Percentiles rank a stretch among this genome's conserved stretches.
These are phyloP conservation scores for Boletus subparvulus DNA, from an alignment of 768 basidiomycete species.

Conservation along the genomic window DNA sequence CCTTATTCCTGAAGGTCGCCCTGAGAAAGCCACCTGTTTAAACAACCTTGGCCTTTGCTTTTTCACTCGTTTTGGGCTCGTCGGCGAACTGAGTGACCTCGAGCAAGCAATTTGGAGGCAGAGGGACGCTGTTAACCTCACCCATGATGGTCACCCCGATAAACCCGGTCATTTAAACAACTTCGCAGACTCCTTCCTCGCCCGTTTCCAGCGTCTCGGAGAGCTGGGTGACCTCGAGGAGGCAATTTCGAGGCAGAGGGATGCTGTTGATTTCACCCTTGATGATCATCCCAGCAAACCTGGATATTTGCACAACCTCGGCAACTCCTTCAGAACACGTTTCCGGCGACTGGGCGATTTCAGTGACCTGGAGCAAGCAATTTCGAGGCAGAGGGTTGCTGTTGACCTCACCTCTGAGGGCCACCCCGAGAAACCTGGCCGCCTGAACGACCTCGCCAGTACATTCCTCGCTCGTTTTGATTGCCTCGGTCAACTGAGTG, in stretches of 20 bases:
- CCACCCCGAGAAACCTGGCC: background rate
- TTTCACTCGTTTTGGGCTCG: background rate
- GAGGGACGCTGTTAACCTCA: background rate
- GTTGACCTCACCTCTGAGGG: background rate
- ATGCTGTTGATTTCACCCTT: background rate
- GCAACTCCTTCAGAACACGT: background rate
- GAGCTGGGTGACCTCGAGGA: conserved; percentile 3
- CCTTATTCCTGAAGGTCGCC: background rate
- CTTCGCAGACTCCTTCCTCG: background rate
- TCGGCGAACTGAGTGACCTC: background rate
- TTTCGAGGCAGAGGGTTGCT: background rate
- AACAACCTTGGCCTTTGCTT: background rate
- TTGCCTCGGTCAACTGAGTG: background rate
- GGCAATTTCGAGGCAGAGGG: background rate
- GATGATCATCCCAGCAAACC: background rate
- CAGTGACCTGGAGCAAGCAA: background rate
- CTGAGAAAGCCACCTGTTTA: background rate
- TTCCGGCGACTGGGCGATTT: background rate
- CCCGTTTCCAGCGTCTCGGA: background rate
- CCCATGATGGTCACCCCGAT: background rate
- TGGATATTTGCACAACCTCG: background rate
- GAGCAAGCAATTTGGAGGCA: background rate
- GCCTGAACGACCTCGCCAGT: background rate
- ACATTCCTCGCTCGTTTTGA: background rate
- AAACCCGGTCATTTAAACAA: background rate